phyloP scores from a whole-genome alignment of 495 filamentous ascomycete genomes.

The Hyaloscypha bicolor region DNA sequence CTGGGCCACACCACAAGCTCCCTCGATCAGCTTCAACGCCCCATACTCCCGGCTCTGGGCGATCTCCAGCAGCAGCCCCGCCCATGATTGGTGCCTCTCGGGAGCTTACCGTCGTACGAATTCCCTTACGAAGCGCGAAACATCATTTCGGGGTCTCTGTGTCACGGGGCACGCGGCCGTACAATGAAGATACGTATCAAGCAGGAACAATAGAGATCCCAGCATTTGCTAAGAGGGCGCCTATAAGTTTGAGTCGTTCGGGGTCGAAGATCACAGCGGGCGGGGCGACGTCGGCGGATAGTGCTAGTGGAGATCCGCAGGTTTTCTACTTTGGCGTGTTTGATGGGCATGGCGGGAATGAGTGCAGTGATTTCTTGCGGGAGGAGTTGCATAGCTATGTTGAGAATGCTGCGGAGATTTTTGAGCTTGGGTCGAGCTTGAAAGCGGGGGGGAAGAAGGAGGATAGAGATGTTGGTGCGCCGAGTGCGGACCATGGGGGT shows the following conservation, averaged over 20 bases:
- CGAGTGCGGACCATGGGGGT: slow-evolving; percentile 27
- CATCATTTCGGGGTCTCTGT: slow-evolving; percentile 87
- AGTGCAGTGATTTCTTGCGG: slow-evolving; percentile 85
- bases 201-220: slow-evolving; percentile 92
- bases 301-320: slow-evolving; percentile 83
- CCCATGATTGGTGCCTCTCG: slow-evolving; percentile 58
- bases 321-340: slow-evolving; percentile 98
- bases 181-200: slow-evolving; percentile 95
- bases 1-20: slow-evolving; percentile 75
- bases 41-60: slow-evolving; percentile 59
- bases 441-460: slow-evolving; percentile 31
- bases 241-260: slow-evolving; percentile 63
- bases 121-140: slow-evolving; percentile 89
- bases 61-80: slow-evolving; percentile 57
- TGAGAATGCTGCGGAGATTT: slow-evolving; percentile 72
- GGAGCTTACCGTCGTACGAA: slow-evolving; percentile 96
- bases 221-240: slow-evolving; percentile 82
- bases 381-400: slow-evolving; percentile 87
- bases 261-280: slow-evolving; percentile 37
- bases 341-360: slow-evolving; percentile 90
- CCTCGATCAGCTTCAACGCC: slow-evolving; percentile 83
- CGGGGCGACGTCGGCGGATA: slow-evolving; percentile 66
- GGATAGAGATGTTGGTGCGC: slow-evolving; percentile 21
- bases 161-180: slow-evolving; percentile 76
- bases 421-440: slow-evolving; percentile 75